A percentile compares a stretch with the other conserved stretches of the same genome.
These are phyloP conservation scores for Vanderwaltozyma polyspora DNA, from an alignment of 805 yeast species.

Conservation along the genomic window DNA sequence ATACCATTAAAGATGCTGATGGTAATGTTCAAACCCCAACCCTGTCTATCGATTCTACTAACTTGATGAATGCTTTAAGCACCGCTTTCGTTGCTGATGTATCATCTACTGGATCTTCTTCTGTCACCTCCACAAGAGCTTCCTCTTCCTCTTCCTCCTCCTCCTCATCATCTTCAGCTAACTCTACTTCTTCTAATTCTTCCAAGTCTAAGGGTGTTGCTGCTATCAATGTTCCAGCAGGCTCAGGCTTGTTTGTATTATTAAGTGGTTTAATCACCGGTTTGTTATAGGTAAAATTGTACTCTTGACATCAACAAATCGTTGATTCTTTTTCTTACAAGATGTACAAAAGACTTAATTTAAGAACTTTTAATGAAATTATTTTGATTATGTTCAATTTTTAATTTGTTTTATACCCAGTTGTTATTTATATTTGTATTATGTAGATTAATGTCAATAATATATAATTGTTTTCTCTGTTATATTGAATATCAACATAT, in stretches of 20 bases:
- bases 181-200: constrained; percentile 6
- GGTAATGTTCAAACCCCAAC: constrained; percentile 29
- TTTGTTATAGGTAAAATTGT: constrained; percentile 24
- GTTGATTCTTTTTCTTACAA: no score
- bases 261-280: constrained; percentile 27
- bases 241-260: constrained; percentile 20
- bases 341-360: background rate
- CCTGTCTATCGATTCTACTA: constrained; percentile 28
- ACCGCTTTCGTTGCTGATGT: constrained; percentile 10
- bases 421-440: no score
- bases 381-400: background rate
- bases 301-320: no score
- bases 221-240: constrained; percentile 2
- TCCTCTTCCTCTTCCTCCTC: constrained; percentile 11
- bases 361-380: background rate
- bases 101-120: constrained; percentile 7
- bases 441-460: no score
- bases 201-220: constrained; percentile 19
- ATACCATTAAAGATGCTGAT: constrained; percentile 29
- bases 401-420: no score
- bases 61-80: constrained; percentile 29
- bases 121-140: constrained; percentile 12
- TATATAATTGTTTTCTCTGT: no score
- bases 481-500: no score
- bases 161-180: constrained; percentile 11